A percentile compares a stretch with the other conserved stretches of the same genome.
These are phyloP conservation scores for Lithospermum erythrorhizon DNA, from an alignment of 257 asterid genomes.

Conservation along the genomic window DNA sequence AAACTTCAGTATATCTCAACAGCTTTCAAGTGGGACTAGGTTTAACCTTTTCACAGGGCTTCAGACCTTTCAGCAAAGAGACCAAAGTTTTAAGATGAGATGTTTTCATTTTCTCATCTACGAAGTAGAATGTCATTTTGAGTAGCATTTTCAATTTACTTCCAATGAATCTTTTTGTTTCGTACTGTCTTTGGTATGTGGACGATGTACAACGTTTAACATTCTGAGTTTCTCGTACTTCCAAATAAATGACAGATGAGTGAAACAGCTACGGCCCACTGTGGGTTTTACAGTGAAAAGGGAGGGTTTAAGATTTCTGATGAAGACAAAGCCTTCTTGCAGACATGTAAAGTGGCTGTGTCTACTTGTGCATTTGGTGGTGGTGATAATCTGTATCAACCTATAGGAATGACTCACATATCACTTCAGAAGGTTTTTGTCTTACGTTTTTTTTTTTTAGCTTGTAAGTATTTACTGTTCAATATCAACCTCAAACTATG, in stretches of 20 bases:
- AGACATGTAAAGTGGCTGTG: slow-evolving; percentile 73
- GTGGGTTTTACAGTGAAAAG: slow-evolving; percentile 69
- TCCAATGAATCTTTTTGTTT: neutral
- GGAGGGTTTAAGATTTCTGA: slow-evolving; percentile 87
- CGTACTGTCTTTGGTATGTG: neutral
- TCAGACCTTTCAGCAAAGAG: slow-evolving; percentile 78
- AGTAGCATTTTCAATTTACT: no score
- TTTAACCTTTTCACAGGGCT: slow-evolving; percentile 86
- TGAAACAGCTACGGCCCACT: slow-evolving; percentile 38
- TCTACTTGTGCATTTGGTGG: slow-evolving; percentile 99
- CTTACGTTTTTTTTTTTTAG: neutral
- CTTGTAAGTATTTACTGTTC: slow-evolving; percentile 1
- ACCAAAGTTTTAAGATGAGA: slow-evolving; percentile 60
- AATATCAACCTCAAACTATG: neutral
- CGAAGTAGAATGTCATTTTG: no score
- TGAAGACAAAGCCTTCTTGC: slow-evolving; percentile 65
- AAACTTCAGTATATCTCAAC: slow-evolving; percentile 28
- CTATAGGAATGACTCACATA: slow-evolving; percentile 47
- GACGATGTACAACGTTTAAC: neutral
- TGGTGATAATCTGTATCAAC: slow-evolving; percentile 97
- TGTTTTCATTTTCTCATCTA: slow-evolving; percentile 1
- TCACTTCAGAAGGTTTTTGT: slow-evolving; percentile 33
- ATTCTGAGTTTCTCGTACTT: neutral
- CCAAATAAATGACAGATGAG: slow-evolving; percentile 38
- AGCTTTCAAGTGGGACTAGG: slow-evolving; percentile 37